Percentiles rank a stretch among this genome's conserved stretches.
Evolutionary conservation across 2,329 filamentous ascomycete species (phyloP).

Genomic region (Rasamsonia emersonii): DNA sequence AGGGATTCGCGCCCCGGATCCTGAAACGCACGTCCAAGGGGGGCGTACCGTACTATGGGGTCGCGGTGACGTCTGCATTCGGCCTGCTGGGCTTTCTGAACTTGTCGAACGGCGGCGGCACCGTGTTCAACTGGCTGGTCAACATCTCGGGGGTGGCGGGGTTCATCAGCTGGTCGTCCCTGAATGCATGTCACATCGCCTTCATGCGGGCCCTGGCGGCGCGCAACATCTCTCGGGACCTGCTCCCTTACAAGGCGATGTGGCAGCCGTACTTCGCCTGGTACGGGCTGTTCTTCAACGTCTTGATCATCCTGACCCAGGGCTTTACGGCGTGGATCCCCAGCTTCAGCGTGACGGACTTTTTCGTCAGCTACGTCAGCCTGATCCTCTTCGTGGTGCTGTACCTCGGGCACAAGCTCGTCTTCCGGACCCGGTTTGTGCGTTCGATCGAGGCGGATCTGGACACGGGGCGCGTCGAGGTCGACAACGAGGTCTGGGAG

Average conservation of each 20-base stretch:
- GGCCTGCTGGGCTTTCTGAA: slow-evolving; percentile 59
- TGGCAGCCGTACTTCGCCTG: slow-evolving; percentile 57
- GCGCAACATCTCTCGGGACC: slow-evolving; percentile 49
- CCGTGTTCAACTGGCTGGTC: slow-evolving; percentile 55
- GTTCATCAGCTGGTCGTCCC: slow-evolving; percentile 39
- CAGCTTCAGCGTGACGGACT: slow-evolving; percentile 49
- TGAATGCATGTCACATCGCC: slow-evolving; percentile 50
- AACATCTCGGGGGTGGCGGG: slow-evolving; percentile 50
- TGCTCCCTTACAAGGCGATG: slow-evolving; percentile 53
- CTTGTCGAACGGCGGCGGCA: slow-evolving; percentile 45
- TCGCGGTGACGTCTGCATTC: slow-evolving; percentile 52
- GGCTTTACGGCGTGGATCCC: slow-evolving; percentile 61
- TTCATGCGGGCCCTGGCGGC: slow-evolving; percentile 54
- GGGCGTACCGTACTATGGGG: slow-evolving; percentile 59
- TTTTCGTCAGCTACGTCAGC: slow-evolving; percentile 58
- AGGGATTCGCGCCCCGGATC: slow-evolving; percentile 60
- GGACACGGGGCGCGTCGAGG: slow-evolving; percentile 29
- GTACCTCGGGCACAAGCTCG: slow-evolving; percentile 52
- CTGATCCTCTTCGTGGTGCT: slow-evolving; percentile 55
- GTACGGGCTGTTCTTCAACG: slow-evolving; percentile 58
- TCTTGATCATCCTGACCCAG: slow-evolving; percentile 57
- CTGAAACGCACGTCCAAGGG: slow-evolving; percentile 59
- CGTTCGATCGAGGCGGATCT: slow-evolving; percentile 34
- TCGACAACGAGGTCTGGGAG: slow-evolving; percentile 28
- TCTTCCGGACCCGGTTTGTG: slow-evolving; percentile 29